These are phyloP conservation scores for Botrytis porri DNA, from an alignment of 2,329 filamentous ascomycete species.

Conservation along the genomic window DNA sequence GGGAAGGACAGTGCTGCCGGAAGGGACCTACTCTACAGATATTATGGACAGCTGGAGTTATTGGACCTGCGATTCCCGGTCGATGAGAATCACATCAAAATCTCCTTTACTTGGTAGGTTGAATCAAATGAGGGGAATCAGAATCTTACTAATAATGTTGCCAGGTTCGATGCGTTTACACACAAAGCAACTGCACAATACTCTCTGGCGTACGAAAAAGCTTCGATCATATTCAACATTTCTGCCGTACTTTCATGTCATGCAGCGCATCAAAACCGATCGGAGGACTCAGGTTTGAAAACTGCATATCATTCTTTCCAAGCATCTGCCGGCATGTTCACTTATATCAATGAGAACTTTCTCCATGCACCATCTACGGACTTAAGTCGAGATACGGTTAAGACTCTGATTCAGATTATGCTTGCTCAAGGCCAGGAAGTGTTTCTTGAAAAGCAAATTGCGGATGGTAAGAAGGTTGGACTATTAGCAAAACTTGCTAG, in stretches of 20 bases:
- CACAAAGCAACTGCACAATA: constrained; percentile 97
- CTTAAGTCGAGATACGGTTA: constrained; percentile 90
- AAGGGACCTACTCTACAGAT: constrained; percentile 89
- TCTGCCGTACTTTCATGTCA: constrained; percentile 95
- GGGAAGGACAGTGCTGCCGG: constrained; percentile 95
- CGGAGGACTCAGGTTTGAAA: constrained; percentile 90
- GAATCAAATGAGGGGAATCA: not conserved
- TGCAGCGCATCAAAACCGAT: constrained; percentile 86
- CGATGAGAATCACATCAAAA: constrained; percentile 98
- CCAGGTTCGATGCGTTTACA: constrained; percentile 98
- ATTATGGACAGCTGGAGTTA: constrained; percentile 95
- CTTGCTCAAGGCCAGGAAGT: constrained; percentile 96
- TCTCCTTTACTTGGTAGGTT: constrained; percentile 89
- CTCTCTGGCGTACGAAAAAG: constrained; percentile 95
- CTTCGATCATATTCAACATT: constrained; percentile 99
- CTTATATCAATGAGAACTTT: constrained; percentile 99
- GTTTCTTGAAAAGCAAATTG: constrained; percentile 92
- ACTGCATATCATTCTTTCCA: constrained; percentile 98
- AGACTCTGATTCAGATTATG: constrained; percentile 88
- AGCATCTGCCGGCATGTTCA: constrained; percentile 98
- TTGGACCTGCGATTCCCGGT: constrained; percentile 93
- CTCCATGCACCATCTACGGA: constrained; percentile 96
- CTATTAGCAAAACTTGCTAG: constrained; percentile 89
- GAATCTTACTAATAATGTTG: constrained; percentile 2
- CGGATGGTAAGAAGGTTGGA: constrained; percentile 88